Conservation (phyloP, 2,329 filamentous ascomycete genomes). For the Aureobasidium sp. region DNA sequence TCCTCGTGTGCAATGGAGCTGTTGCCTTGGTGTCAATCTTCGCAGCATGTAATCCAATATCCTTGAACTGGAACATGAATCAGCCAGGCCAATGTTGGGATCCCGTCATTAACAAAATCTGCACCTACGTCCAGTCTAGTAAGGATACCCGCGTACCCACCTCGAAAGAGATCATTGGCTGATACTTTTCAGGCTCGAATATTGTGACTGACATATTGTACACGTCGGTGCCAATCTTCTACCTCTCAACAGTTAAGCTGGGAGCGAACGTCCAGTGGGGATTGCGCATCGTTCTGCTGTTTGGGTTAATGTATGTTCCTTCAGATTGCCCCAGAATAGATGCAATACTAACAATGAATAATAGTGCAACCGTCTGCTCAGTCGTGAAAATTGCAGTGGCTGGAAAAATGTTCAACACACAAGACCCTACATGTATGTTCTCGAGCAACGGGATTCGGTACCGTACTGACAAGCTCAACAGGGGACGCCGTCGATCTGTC, state of each 20-base stretch:
- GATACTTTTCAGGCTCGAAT: constrained; percentile 8
- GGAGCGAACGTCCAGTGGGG: constrained; percentile 14
- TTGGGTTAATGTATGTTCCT: constrained; percentile 14
- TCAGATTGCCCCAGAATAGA: too few relatives aligned
- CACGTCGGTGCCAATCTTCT: constrained; percentile 12
- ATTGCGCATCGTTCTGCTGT: constrained; percentile 12
- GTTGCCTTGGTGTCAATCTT: constrained; percentile 12
- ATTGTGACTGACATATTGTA: constrained; percentile 15
- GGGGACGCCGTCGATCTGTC: constrained; percentile 14
- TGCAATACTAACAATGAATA: neutral
- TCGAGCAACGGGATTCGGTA: too few relatives aligned
- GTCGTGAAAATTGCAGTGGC: constrained; percentile 13
- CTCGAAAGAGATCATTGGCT: neutral
- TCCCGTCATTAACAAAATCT: constrained; percentile 6
- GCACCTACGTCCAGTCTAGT: constrained; percentile 11
- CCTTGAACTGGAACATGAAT: constrained; percentile 12
- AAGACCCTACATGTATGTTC: constrained; percentile 9
- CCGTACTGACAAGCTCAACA: neutral
- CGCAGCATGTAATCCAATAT: constrained; percentile 7
- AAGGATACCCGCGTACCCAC: neutral
- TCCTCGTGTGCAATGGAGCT: constrained; percentile 11
- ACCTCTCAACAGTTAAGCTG: constrained; percentile 15
- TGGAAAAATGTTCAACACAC: constrained; percentile 8
- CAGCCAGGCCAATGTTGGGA: constrained; percentile 14
- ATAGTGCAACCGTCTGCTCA: constrained; percentile 14